phyloP scores from a whole-genome alignment of 169 alveolate genomes.

The Eimeria acervulina region DNA sequence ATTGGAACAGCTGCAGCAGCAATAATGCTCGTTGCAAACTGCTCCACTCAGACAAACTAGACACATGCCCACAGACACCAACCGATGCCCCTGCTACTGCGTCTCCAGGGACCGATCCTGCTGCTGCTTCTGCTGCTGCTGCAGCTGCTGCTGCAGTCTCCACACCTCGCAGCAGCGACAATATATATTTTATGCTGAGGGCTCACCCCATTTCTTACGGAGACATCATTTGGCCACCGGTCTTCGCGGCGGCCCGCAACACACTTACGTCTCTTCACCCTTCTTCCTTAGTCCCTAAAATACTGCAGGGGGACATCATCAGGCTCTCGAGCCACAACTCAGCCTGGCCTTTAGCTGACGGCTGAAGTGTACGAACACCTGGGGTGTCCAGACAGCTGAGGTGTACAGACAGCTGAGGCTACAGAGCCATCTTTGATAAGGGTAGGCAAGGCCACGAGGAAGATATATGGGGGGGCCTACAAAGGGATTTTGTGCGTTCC shows the following conservation, averaged over 20 bases:
- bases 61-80: not conserved
- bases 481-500: not conserved
- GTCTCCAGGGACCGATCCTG: not conserved
- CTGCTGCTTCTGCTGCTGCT: conserved; percentile 7
- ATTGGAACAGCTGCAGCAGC: not conserved
- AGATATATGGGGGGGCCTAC: not conserved
- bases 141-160: not conserved
- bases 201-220: conserved; percentile 62
- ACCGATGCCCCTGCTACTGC: too few relatives aligned
- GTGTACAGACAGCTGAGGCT: not conserved
- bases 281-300: conserved; percentile 33
- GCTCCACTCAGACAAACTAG: not conserved
- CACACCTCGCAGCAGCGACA: conserved; percentile 37
- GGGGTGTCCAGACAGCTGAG: not conserved
- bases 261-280: conserved; percentile 27
- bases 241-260: conserved; percentile 24
- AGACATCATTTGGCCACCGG: conserved; percentile 53
- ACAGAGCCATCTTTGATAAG: not conserved
- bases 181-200: conserved; percentile 39
- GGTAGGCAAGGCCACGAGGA: not conserved
- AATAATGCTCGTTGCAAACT: not conserved
- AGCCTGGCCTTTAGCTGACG: conserved; percentile 17
- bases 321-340: conserved; percentile 43
- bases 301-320: conserved; percentile 32
- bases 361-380: not conserved